Evolutionary conservation across 768 basidiomycete species (phyloP).

Genomic region (Calvatia gigantea): DNA sequence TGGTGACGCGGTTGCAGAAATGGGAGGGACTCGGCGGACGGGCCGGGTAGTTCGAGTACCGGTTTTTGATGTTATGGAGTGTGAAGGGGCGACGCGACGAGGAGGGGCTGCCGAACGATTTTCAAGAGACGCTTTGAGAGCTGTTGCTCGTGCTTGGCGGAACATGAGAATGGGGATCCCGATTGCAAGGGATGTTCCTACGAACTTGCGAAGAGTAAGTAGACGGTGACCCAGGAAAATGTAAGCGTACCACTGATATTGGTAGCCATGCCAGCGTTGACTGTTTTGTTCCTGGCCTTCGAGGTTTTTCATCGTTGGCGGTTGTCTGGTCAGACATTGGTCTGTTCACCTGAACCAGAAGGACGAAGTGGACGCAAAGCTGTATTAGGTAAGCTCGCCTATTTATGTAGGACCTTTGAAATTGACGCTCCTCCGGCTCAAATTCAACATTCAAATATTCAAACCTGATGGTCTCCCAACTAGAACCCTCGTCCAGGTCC

Average conservation of each 20-base stretch:
- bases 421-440: too few species aligned
- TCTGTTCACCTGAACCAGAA: too few species aligned
- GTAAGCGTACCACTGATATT: constrained; percentile 22
- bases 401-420: neutral
- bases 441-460: too few species aligned
- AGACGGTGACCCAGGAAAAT: neutral
- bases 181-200: constrained; percentile 29
- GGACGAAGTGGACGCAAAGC: neutral
- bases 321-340: neutral
- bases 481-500: too few species aligned
- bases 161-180: constrained; percentile 34
- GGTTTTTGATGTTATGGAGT: constrained; percentile 1
- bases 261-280: constrained; percentile 25
- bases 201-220: constrained; percentile 18
- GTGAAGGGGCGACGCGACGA: constrained; percentile 21
- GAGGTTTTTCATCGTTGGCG: neutral
- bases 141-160: constrained; percentile 23
- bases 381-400: too few species aligned
- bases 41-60: neutral
- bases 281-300: neutral
- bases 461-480: too few species aligned
- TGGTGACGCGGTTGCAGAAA: constrained; percentile 10
- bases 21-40: constrained; percentile 5
- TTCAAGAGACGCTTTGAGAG: constrained; percentile 24
- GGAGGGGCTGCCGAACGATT: constrained; percentile 25